Conservation (phyloP, 371 early-diverging fungal species). For the Mucor plumbeus region DNA sequence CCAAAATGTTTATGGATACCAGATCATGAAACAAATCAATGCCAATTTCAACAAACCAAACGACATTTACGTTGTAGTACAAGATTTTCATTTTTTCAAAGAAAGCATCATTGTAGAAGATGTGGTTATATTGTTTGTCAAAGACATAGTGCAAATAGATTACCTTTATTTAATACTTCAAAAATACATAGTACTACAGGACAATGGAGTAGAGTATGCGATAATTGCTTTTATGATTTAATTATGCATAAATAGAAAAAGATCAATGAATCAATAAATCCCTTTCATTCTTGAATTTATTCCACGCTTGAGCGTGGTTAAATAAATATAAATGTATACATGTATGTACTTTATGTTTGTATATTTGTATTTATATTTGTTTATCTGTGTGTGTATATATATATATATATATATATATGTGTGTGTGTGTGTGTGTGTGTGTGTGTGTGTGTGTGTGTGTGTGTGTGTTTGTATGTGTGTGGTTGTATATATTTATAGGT, state of each 20-base stretch:
- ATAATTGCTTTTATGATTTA: slow-evolving; percentile 42
- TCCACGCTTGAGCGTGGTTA: neutral
- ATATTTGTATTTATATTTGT: too few relatives aligned
- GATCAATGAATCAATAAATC: neutral
- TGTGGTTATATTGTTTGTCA: slow-evolving; percentile 50
- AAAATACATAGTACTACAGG: slow-evolving; percentile 16
- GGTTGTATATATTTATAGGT: neutral
- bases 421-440: too few relatives aligned
- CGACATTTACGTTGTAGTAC: slow-evolving; percentile 19
- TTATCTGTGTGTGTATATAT: too few relatives aligned
- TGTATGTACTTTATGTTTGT: too few relatives aligned
- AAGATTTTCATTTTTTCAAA: slow-evolving; percentile 40
- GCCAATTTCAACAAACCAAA: slow-evolving; percentile 35
- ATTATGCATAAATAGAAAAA: slow-evolving; percentile 27
- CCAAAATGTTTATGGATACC: slow-evolving; percentile 46
- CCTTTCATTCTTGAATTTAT: slow-evolving; percentile 6
- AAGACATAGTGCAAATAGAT: slow-evolving; percentile 42
- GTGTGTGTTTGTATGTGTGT: too few relatives aligned
- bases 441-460: too few relatives aligned
- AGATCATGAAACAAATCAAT: slow-evolving; percentile 39
- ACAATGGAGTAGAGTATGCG: slow-evolving; percentile 51
- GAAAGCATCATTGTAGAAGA: slow-evolving; percentile 52
- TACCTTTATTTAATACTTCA: slow-evolving; percentile 39
- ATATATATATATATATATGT: too few relatives aligned
- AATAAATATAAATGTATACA: neutral